Percentiles rank a stretch among this genome's conserved stretches.
phyloP scores from a whole-genome alignment of 2,329 filamentous ascomycete genomes.

The Clarireedia hainanense region DNA sequence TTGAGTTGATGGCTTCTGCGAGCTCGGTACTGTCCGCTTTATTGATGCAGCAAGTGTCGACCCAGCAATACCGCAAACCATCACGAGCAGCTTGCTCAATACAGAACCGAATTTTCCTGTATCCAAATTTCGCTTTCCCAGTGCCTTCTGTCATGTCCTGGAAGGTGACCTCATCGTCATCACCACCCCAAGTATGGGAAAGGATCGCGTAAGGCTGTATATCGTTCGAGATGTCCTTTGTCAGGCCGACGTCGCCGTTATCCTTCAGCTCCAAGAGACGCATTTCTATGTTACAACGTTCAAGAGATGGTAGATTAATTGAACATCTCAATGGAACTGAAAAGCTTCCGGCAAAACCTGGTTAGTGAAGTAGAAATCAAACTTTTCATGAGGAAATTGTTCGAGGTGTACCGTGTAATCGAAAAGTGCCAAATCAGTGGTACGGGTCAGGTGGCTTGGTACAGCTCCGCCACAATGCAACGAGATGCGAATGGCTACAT shows the following conservation, averaged over 20 bases:
- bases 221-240: not conserved
- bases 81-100: not conserved
- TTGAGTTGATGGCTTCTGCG: not conserved
- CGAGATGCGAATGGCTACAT: no score
- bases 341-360: no score
- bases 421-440: no score
- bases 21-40: not conserved
- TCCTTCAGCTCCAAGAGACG: not conserved
- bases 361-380: no score
- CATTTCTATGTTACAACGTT: not conserved
- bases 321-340: no score
- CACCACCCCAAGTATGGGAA: not conserved
- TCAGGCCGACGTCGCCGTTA: not conserved
- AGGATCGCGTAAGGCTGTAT: not conserved
- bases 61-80: not conserved
- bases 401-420: no score
- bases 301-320: no score
- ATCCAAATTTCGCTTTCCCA: not conserved
- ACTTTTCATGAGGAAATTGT: no score
- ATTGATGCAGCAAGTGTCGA: slow-evolving; percentile 3
- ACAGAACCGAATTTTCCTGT: not conserved
- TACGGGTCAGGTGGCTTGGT: no score
- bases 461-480: no score
- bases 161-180: not conserved
- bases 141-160: not conserved